phyloP scores from a whole-genome alignment of 345 rosid species.

The Eucalyptus tenuipes region DNA sequence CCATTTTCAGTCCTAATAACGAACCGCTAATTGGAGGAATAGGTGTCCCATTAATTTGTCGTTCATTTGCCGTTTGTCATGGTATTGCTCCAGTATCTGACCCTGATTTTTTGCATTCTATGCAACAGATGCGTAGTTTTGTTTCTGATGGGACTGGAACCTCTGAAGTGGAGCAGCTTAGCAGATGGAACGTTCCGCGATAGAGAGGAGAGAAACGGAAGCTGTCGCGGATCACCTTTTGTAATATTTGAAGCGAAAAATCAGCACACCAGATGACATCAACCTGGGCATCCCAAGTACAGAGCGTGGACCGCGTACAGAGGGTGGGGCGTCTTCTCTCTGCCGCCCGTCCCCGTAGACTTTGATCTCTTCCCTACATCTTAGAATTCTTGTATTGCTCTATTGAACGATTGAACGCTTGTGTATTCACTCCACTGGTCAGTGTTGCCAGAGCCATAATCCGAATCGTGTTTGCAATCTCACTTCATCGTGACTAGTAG shows the following conservation, averaged over 20 bases:
- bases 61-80: neutral
- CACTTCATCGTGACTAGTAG: neutral
- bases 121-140: neutral
- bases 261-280: neutral
- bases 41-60: neutral
- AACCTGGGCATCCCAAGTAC: neutral
- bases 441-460: neutral
- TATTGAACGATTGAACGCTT: neutral
- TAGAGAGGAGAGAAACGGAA: neutral
- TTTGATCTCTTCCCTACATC: neutral
- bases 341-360: neutral
- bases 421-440: neutral
- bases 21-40: neutral
- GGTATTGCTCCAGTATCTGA: neutral
- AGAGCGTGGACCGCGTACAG: neutral
- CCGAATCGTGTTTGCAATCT: neutral
- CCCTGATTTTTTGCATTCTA: neutral
- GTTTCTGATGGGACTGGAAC: neutral
- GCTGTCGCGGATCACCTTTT: neutral
- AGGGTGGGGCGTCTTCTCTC: neutral
- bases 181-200: neutral
- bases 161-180: neutral
- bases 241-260: neutral
- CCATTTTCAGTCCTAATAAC: neutral
- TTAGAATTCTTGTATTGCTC: neutral